Evolutionary conservation across 2,329 filamentous ascomycete genomes (phyloP), one percentile per base, ranked within the genome.

Genomic region (Ceratocystis eucalypticola): DNA sequence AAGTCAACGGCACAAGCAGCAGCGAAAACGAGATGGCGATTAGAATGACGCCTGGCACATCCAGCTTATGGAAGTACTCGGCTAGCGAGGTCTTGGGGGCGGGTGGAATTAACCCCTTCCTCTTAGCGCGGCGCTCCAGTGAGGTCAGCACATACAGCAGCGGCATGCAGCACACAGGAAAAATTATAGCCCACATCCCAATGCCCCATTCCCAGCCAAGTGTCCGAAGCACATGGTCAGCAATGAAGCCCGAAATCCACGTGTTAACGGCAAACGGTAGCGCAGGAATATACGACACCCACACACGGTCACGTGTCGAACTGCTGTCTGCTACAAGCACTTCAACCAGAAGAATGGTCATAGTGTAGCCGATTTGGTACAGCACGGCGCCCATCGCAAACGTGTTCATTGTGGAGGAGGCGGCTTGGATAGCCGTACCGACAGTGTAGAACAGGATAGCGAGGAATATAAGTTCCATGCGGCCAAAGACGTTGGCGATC

Each of bases 101-200:
- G 68, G 72, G 70, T 25, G 70, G 63, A 71, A 76, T 75, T 61
- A 77, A 74, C 1, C 81, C 82, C 15, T 74, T 71, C 68, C 76
- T 79, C 69, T 77, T 80, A 10, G 83, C 84, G 25, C 83, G 80
- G 17, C 74, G 77, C 10, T 77, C 75, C 12, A 83, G 80, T 50
- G 82, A 70, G 61, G 74, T 72, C 0, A 88, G 76, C 3, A 79
- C 78, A 41, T 78, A 69, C 70, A 87, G 75, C 55, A 87, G 77
- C 1, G 84, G 83, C 7, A 85, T 69, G 1, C 81, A 75, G 71
- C 80, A 83, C 25, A 82, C 77, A 2, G 84, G 79, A 72, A 83
- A 86, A 69, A 86, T 84, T 72, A 87, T 82, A 69, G 76, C 77
- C 77, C 81, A 87, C 83, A 87, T 86, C 70, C 83, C 84, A 45